These are phyloP conservation scores for Aspergillus sp. DNA, from an alignment of 2,329 filamentous ascomycete species.

Conservation along the genomic window DNA sequence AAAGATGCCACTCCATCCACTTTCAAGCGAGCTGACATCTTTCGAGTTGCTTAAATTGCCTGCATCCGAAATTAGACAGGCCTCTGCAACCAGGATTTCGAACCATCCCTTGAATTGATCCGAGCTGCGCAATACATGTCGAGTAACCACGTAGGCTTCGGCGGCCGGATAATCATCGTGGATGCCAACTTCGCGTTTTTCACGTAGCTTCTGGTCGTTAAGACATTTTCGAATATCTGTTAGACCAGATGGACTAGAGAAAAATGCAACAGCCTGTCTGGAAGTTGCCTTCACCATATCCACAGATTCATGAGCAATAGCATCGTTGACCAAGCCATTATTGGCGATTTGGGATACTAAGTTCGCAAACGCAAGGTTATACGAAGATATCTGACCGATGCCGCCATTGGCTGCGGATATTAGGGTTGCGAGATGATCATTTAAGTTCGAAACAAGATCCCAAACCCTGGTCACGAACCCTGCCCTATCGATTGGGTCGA, in stretches of 20 bases:
- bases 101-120: slow-evolving; percentile 28
- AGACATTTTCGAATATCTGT: slow-evolving; percentile 36
- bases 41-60: slow-evolving; percentile 29
- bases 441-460: slow-evolving; percentile 31
- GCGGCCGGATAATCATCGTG: slow-evolving; percentile 35
- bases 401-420: slow-evolving; percentile 10
- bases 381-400: slow-evolving; percentile 16
- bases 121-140: slow-evolving; percentile 33
- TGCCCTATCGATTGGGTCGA: slow-evolving; percentile 47
- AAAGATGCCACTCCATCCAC: slow-evolving; percentile 40
- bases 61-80: slow-evolving; percentile 24
- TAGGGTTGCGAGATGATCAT: slow-evolving; percentile 24
- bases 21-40: slow-evolving; percentile 28
- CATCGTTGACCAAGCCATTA: slow-evolving; percentile 22
- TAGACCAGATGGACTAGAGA: slow-evolving; percentile 27
- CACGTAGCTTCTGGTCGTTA: slow-evolving; percentile 36
- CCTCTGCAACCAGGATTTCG: slow-evolving; percentile 36
- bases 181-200: slow-evolving; percentile 42
- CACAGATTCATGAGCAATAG: slow-evolving; percentile 16
- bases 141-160: slow-evolving; percentile 41
- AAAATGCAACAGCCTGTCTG: slow-evolving; percentile 26
- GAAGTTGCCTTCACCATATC: slow-evolving; percentile 28
- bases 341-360: slow-evolving; percentile 31
- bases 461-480: slow-evolving; percentile 36
- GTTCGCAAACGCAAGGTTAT: slow-evolving; percentile 31